Percentiles rank a stretch among this genome's conserved stretches.
Conservation (phyloP, 2,329 filamentous ascomycete species). For the Clarireedia monteithiana region DNA sequence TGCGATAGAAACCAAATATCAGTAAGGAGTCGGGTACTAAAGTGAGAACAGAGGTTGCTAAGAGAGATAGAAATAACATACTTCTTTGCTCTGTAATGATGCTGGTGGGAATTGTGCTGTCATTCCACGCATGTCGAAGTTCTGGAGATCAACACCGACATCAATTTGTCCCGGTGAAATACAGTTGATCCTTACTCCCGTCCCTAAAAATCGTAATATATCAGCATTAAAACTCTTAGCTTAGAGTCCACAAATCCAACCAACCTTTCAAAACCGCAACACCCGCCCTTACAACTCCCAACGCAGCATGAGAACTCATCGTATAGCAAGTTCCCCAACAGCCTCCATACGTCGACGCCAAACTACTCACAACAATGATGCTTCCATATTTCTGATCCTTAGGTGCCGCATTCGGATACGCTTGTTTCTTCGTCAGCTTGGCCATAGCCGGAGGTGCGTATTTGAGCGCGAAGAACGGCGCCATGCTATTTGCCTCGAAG, state of each 20-base stretch:
- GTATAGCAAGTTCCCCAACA: too few relatives aligned
- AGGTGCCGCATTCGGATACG: too few relatives aligned
- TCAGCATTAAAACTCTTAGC: neutral
- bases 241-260: neutral
- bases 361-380: too few relatives aligned
- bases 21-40: too few relatives aligned
- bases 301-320: too few relatives aligned
- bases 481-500: conserved; percentile 53
- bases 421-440: too few relatives aligned
- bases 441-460: conserved; percentile 50
- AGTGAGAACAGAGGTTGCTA: neutral
- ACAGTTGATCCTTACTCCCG: conserved; percentile 51
- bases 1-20: conserved; percentile 15
- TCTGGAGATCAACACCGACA: conserved; percentile 16
- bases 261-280: too few relatives aligned
- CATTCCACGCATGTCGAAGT: conserved; percentile 43
- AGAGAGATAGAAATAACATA: conserved; percentile 19
- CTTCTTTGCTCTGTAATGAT: conserved; percentile 39
- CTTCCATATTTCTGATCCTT: too few relatives aligned
- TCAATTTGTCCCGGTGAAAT: conserved; percentile 32
- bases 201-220: conserved; percentile 28
- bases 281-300: too few relatives aligned
- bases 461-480: conserved; percentile 57
- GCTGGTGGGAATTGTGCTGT: conserved; percentile 45
- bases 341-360: too few relatives aligned